Evolutionary conservation across 768 basidiomycete species (phyloP), one percentile per base, ranked within the genome.

Genomic region (Mycena albidolilacea): DNA sequence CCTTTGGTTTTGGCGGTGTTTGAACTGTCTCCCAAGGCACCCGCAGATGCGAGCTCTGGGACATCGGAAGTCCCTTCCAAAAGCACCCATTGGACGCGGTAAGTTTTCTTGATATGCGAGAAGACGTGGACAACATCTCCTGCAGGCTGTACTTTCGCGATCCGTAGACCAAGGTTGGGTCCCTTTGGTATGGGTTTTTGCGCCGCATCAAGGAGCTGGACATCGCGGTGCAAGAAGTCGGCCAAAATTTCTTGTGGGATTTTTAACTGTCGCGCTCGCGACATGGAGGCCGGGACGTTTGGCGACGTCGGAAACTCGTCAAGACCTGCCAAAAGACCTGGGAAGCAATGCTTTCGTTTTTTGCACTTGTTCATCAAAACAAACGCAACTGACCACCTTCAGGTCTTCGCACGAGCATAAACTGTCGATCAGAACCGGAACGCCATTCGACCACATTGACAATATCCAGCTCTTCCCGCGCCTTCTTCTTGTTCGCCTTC

Each of bases 101-200:
- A 97, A 14, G 94, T 96, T 85, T 97, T 96, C 77, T 86, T 90
- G 79, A 97, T 94, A 79, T 98, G 97, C 10, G 95, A 96, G 82
- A 98, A 98, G 59, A 95, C 84, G 78, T 97, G 96, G 4, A 91
- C 69, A 46, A 97, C 90, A 71, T 92, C 88, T 12, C 92, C 92
- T 23, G 85, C 90, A 21, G 87, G 83, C 69, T 83, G 82, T 65
- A 91, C 84, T 70, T 85, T 82, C 48, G 82, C 76, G 23, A 93
- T 85, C 19, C 79, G 82, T 37, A 81, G 37, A 57, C 72, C 69
- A 1, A 35, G 5, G 37, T 23, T 30, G 12, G 59, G 44, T 30
- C n/a, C 8, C 23, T 43, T 21, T 41, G 38, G 61, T 7, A 3
- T 64, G 48, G 68, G 63, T 64, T 64, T 70, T 14, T 63, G 69